Conservation (phyloP, 345 rosid species). For the Moricandia moricandioides region DNA sequence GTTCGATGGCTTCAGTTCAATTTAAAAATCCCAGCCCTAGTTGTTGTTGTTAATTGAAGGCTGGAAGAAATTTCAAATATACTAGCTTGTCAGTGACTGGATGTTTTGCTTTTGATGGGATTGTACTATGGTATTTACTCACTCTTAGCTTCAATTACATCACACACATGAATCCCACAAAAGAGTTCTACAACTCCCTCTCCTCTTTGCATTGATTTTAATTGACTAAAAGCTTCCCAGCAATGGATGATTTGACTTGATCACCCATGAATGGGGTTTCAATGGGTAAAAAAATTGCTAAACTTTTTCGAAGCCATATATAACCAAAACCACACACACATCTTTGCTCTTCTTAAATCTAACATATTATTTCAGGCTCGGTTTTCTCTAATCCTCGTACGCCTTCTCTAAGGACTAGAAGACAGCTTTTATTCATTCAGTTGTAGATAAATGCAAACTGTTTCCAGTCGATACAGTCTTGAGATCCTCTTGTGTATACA, state of each 20-base stretch:
- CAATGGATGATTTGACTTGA: background rate
- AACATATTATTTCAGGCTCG: constrained; percentile 12
- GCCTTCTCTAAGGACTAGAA: background rate
- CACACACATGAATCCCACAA: background rate
- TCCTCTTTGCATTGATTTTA: background rate
- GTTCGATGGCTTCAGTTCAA: no score
- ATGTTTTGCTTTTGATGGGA: background rate
- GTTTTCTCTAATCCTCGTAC: no score
- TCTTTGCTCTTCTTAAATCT: constrained; percentile 16
- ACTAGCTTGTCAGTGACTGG: background rate
- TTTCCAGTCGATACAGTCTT: background rate
- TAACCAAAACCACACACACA: background rate
- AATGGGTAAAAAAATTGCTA: background rate
- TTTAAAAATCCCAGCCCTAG: no score
- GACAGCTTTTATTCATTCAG: no score
- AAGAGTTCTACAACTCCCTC: background rate
- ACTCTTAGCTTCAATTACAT: background rate
- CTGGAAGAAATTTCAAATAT: background rate
- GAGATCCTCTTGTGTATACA: background rate
- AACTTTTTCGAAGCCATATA: background rate
- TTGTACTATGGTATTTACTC: background rate
- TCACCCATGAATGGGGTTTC: background rate
- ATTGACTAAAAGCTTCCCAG: background rate
- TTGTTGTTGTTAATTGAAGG: background rate
- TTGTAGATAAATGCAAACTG: no score